phyloP scores from a whole-genome alignment of 202 grass and related monocot genomes.

The Carex sylvatica region DNA sequence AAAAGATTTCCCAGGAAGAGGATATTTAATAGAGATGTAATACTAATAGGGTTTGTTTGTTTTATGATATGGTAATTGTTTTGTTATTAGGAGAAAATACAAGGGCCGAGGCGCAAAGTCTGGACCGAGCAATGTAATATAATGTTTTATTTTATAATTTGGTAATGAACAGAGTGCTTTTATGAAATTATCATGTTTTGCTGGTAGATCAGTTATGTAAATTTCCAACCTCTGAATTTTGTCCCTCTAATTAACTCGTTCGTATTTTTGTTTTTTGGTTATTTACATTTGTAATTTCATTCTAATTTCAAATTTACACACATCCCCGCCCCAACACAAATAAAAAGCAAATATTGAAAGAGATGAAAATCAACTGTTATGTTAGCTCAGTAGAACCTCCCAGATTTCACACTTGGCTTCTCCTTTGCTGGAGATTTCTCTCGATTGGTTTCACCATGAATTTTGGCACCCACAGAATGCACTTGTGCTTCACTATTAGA shows the following conservation, averaged over 20 bases:
- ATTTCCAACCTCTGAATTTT: too few species aligned
- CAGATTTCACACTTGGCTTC: not conserved
- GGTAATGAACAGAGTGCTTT: not conserved
- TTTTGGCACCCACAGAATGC: not conserved
- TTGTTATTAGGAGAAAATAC: not conserved
- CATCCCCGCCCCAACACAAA: too few species aligned
- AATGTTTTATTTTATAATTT: not conserved
- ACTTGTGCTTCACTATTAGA: not conserved
- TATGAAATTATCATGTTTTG: not conserved
- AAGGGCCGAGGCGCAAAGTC: slow-evolving; percentile 1
- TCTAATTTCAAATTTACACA: too few species aligned
- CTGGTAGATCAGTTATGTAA: not conserved
- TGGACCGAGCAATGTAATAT: not conserved
- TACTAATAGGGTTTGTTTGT: not conserved
- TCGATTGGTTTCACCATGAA: not conserved
- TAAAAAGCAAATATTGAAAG: not conserved
- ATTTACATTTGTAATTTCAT: too few species aligned
- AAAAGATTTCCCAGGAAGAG: slow-evolving; percentile 5
- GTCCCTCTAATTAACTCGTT: too few species aligned
- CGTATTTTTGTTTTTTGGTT: too few species aligned
- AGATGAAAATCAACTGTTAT: not conserved
- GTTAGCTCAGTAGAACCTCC: slow-evolving; percentile 5
- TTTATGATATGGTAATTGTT: not conserved
- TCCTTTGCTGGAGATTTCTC: not conserved
- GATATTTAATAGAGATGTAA: slow-evolving; percentile 19